Evolutionary conservation across 768 basidiomycete genomes (phyloP).

Genomic region (Kwoniella newhampshirensis): DNA sequence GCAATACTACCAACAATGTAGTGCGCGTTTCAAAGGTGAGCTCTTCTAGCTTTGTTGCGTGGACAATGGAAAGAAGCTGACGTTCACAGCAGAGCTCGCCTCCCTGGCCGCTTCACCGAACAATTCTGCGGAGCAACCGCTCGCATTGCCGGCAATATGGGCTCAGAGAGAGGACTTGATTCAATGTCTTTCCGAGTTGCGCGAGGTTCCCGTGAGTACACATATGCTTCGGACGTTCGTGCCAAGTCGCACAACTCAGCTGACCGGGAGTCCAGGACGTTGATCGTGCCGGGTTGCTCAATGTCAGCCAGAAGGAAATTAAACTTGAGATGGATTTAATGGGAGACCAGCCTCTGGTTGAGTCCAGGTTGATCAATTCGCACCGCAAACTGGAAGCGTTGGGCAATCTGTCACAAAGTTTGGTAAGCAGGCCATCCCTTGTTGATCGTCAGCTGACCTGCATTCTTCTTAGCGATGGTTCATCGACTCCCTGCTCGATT

Average conservation of each 20-base stretch:
- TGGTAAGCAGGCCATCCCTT: constrained; percentile 60
- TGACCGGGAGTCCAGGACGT: constrained; percentile 20
- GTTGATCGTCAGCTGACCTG: background rate
- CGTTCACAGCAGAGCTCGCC: constrained; percentile 55
- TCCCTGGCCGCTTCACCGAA: constrained; percentile 51
- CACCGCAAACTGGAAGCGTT: constrained; percentile 70
- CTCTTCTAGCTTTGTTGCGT: background rate
- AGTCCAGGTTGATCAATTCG: constrained; percentile 69
- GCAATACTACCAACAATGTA: constrained; percentile 93
- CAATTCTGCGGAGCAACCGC: constrained; percentile 52
- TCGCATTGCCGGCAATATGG: constrained; percentile 66
- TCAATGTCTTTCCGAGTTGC: constrained; percentile 68
- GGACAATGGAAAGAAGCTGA: background rate
- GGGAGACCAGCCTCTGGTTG: constrained; percentile 60
- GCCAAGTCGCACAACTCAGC: background rate
- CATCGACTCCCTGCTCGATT: constrained; percentile 64
- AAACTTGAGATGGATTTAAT: constrained; percentile 72
- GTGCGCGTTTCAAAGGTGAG: constrained; percentile 75
- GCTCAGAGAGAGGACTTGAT: constrained; percentile 79
- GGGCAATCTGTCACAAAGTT: constrained; percentile 77
- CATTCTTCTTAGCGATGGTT: constrained; percentile 72
- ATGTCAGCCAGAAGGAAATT: constrained; percentile 73
- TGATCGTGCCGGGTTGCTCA: constrained; percentile 39
- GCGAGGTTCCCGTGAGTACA: constrained; percentile 60
- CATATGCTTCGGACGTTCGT: no score